Evolutionary conservation across 768 basidiomycete species (phyloP).

Genomic region (Termitomyces titanicus): DNA sequence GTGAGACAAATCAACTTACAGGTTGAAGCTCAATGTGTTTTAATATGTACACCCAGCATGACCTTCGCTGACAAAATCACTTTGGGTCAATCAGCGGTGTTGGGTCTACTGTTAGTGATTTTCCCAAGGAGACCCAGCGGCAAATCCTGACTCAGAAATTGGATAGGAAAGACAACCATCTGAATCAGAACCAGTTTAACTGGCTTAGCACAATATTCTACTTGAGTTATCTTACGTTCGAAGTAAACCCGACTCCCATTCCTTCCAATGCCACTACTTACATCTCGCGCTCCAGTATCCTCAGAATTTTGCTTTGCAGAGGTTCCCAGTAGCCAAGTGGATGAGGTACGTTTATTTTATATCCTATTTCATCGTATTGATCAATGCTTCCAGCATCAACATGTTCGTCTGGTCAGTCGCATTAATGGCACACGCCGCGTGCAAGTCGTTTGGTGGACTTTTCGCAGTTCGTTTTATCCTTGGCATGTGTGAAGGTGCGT

Average conservation of each 20-base stretch:
- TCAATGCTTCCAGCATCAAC: slow-evolving; percentile 61
- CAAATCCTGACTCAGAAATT: neutral
- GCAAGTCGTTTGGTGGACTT: slow-evolving; percentile 64
- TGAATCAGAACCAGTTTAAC: slow-evolving; percentile 66
- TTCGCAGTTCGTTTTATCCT: slow-evolving; percentile 71
- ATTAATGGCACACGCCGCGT: slow-evolving; percentile 57
- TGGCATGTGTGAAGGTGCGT: slow-evolving; percentile 60
- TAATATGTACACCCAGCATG: slow-evolving; percentile 42
- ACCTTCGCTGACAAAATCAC: slow-evolving; percentile 74
- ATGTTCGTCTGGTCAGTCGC: slow-evolving; percentile 63
- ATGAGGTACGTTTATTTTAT: slow-evolving; percentile 50
- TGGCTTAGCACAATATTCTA: slow-evolving; percentile 81
- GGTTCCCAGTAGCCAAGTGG: slow-evolving; percentile 77
- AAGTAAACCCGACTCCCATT: slow-evolving; percentile 26
- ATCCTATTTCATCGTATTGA: neutral
- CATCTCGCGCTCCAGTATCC: slow-evolving; percentile 47
- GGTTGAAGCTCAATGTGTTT: neutral
- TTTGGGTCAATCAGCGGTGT: slow-evolving; percentile 70
- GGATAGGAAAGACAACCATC: slow-evolving; percentile 48
- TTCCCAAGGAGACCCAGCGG: neutral
- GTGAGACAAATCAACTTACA: slow-evolving; percentile 34
- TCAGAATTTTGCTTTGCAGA: slow-evolving; percentile 73
- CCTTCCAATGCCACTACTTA: neutral
- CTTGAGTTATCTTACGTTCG: slow-evolving; percentile 58
- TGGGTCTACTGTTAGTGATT: slow-evolving; percentile 57